Evolutionary conservation across 176 grass and related monocot species (phyloP).

Genomic region (Chloris gayana): DNA sequence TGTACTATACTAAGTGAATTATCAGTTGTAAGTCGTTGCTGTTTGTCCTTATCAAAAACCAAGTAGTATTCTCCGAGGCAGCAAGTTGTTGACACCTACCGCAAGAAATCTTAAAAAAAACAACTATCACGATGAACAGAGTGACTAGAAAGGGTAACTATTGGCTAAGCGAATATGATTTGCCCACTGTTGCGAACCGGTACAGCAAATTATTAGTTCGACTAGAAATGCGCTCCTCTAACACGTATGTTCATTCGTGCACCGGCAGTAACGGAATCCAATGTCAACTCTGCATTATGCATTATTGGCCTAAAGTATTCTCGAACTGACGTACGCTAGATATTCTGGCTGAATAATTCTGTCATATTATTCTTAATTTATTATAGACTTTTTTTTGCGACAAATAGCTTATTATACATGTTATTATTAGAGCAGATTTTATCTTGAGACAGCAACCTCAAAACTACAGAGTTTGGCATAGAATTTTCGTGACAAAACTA

Average conservation of each 20-base stretch:
- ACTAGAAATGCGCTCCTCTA: neutral
- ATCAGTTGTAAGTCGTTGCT: neutral
- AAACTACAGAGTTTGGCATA: too few species aligned
- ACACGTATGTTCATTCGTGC: neutral
- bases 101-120: neutral
- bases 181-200: neutral
- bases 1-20: neutral
- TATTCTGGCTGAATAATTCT: neutral
- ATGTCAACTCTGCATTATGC: constrained; percentile 20
- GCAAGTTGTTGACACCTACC: neutral
- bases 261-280: neutral
- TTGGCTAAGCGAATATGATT: neutral
- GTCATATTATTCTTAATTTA: too few species aligned
- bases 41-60: neutral
- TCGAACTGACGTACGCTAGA: neutral
- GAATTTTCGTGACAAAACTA: too few species aligned
- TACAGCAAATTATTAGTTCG: neutral
- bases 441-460: too few species aligned
- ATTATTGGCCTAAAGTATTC: constrained; percentile 23
- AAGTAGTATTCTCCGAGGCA: neutral
- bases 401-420: too few species aligned
- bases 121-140: neutral
- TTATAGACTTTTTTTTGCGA: too few species aligned
- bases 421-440: too few species aligned
- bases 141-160: neutral